These are phyloP conservation scores for Excoecaria agallocha DNA, from an alignment of 345 rosid genomes.

Conservation along the genomic window DNA sequence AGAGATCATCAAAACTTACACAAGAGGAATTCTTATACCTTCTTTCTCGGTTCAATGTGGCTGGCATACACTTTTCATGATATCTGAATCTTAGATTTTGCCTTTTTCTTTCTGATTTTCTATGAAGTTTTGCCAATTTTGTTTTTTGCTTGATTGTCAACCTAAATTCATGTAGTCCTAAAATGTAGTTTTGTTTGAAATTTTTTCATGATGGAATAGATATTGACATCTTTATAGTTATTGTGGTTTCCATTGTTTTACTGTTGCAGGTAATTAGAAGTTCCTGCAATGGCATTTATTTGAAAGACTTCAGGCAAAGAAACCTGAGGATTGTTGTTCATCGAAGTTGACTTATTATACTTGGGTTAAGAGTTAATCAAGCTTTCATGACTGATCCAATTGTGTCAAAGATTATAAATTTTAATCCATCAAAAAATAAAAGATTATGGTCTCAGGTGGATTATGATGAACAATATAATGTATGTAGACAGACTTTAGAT, in stretches of 20 bases:
- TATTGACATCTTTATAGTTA: neutral
- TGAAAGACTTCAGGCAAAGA: neutral
- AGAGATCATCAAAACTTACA: constrained; percentile 69
- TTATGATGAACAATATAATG: too few species aligned
- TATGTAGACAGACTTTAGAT: too few species aligned
- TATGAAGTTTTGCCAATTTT: constrained; percentile 7
- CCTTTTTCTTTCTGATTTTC: neutral
- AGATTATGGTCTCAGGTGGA: too few species aligned
- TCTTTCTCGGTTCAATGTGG: constrained; percentile 81
- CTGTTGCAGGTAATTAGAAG: neutral
- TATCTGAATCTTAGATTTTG: neutral
- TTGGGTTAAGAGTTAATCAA: too few species aligned
- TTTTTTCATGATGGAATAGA: constrained; percentile 2
- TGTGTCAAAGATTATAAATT: too few species aligned
- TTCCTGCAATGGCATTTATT: neutral
- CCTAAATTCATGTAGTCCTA: neutral
- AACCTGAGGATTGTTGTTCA: neutral
- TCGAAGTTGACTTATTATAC: too few species aligned
- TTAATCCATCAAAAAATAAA: too few species aligned
- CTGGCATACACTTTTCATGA: constrained; percentile 73
- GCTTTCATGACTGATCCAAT: too few species aligned
- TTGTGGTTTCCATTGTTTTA: neutral
- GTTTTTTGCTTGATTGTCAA: neutral
- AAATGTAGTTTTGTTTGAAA: neutral
- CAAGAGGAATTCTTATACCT: constrained; percentile 80